phyloP scores from a whole-genome alignment of 2,329 filamentous ascomycete genomes.

The Plectosphaerella plurivora region DNA sequence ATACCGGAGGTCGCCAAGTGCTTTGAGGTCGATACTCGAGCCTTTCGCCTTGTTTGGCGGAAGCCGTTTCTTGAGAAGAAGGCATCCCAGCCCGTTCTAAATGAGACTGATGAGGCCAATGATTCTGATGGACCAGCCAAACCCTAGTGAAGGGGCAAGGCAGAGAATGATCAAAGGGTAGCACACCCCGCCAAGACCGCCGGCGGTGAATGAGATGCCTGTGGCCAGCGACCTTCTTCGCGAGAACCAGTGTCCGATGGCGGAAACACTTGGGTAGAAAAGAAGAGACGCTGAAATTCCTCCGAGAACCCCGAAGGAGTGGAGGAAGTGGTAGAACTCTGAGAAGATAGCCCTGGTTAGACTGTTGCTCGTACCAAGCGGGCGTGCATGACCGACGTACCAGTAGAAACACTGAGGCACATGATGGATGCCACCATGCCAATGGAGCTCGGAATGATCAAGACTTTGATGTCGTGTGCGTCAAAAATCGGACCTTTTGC shows the following conservation, averaged over 20 bases:
- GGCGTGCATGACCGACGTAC: too few relatives aligned
- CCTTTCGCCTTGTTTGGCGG: slow-evolving; percentile 39
- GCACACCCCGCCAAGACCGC: slow-evolving; percentile 52
- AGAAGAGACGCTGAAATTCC: slow-evolving; percentile 63
- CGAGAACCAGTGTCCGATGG: slow-evolving; percentile 66
- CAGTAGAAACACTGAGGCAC: slow-evolving; percentile 52
- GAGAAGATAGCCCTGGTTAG: background rate
- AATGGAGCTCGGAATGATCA: slow-evolving; percentile 55
- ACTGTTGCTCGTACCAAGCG: background rate
- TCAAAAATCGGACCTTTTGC: slow-evolving; percentile 68
- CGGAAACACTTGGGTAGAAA: slow-evolving; percentile 63
- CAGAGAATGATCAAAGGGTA: slow-evolving; percentile 33
- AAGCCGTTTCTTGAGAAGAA: slow-evolving; percentile 35
- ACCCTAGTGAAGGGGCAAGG: slow-evolving; percentile 19
- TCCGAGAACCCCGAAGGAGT: slow-evolving; percentile 62
- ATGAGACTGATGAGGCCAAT: slow-evolving; percentile 24
- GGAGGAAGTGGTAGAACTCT: slow-evolving; percentile 67
- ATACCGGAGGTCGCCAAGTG: slow-evolving; percentile 47
- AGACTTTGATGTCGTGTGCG: slow-evolving; percentile 54
- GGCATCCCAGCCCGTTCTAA: too few relatives aligned
- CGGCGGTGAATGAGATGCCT: slow-evolving; percentile 64
- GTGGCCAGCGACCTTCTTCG: slow-evolving; percentile 61
- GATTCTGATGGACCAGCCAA: slow-evolving; percentile 23
- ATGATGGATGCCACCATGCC: slow-evolving; percentile 51
- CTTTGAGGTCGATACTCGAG: slow-evolving; percentile 41